These are phyloP conservation scores for Eruca vesicaria DNA, from an alignment of 441 rosid genomes.

Conservation along the genomic window DNA sequence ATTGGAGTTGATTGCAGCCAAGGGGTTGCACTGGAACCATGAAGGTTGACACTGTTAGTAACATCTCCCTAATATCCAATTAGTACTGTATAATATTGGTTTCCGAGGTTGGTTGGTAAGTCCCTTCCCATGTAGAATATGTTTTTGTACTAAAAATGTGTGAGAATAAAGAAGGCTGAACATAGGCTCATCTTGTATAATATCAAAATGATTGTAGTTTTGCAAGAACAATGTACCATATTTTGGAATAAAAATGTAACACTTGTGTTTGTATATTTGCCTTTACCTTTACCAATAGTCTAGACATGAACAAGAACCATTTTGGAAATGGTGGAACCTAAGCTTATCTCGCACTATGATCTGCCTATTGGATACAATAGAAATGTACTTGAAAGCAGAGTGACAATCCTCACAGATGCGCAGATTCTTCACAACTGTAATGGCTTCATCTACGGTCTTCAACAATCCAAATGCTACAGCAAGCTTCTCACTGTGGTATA, in stretches of 20 bases:
- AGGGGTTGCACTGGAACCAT: conserved; percentile 33
- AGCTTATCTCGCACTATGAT: conserved; percentile 76
- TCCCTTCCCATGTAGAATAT: conserved; percentile 19
- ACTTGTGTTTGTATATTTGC: not conserved
- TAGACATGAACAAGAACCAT: conserved; percentile 71
- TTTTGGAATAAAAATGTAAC: conserved; percentile 14
- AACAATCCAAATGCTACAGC: conserved; percentile 78
- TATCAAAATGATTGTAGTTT: not conserved
- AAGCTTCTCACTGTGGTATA: conserved; percentile 89
- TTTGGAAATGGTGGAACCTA: conserved; percentile 74
- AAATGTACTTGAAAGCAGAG: conserved; percentile 65
- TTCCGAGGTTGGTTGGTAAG: conserved; percentile 28
- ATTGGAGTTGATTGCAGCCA: conserved; percentile 66
- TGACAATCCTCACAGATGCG: conserved; percentile 91
- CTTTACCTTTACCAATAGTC: conserved; percentile 63
- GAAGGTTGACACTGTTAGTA: not conserved
- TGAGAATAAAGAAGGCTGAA: conserved; percentile 20
- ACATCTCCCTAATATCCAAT: conserved; percentile 16
- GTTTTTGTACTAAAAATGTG: conserved; percentile 9
- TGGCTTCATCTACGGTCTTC: conserved; percentile 45
- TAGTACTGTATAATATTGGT: conserved; percentile 23
- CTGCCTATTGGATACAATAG: conserved; percentile 61
- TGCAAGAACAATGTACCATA: conserved; percentile 27
- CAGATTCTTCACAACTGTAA: conserved; percentile 71
- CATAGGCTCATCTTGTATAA: conserved; percentile 25